A percentile compares a stretch with the other conserved stretches of the same genome.
Conservation (phyloP, 164 flowering plant species). For the Stephania japonica region DNA sequence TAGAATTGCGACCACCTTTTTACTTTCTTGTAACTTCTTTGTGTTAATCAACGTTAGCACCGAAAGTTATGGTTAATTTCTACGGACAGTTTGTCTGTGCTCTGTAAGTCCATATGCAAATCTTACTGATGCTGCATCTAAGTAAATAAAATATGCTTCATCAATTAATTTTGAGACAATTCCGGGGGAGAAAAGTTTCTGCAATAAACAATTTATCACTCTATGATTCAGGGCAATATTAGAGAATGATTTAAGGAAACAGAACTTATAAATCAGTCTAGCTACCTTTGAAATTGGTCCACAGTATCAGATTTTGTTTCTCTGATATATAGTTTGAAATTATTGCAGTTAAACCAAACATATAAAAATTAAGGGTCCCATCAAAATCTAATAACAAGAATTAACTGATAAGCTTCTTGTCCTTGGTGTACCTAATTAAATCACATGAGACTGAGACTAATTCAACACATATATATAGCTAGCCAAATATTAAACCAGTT, state of each 20-base stretch:
- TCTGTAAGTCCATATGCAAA: slow-evolving; percentile 5
- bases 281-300: neutral
- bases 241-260: neutral
- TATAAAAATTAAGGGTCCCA: neutral
- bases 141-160: neutral
- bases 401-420: neutral
- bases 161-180: neutral
- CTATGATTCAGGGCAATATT: neutral
- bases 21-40: slow-evolving; percentile 9
- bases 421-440: neutral
- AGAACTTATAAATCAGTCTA: neutral
- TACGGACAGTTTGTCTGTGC: slow-evolving; percentile 12
- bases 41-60: slow-evolving; percentile 21
- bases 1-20: slow-evolving; percentile 9
- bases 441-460: neutral
- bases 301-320: neutral
- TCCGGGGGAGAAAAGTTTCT: neutral
- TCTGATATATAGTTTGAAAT: neutral
- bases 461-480: neutral
- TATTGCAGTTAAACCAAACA: neutral
- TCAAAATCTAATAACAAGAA: neutral
- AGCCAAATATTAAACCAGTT: neutral
- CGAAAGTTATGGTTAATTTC: slow-evolving; percentile 23
- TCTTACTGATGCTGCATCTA: slow-evolving; percentile 12
- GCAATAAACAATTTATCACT: neutral